Evolutionary conservation across 768 basidiomycete species (phyloP).

Genomic region (Phanerochaete sordida): DNA sequence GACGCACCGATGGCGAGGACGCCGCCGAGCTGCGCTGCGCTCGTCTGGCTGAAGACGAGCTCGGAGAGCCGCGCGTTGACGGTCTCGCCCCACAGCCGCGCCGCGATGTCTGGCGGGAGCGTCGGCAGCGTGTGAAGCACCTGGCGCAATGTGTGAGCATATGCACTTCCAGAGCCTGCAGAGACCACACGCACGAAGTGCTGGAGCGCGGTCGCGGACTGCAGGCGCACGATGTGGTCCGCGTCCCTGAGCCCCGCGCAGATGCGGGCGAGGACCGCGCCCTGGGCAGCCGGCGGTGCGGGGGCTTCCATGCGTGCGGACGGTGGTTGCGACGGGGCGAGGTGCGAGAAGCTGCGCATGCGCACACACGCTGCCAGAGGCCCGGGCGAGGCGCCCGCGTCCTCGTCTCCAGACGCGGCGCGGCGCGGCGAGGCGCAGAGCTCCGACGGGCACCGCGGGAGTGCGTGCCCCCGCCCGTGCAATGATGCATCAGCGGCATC

Average conservation of each 20-base stretch:
- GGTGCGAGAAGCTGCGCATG: too few relatives aligned
- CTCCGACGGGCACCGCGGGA: too few relatives aligned
- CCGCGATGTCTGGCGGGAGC: conserved; percentile 76
- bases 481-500: too few relatives aligned
- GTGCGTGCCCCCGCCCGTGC: too few relatives aligned
- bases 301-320: conserved; percentile 55
- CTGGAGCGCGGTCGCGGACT: conserved; percentile 68
- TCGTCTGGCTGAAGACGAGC: conserved; percentile 77
- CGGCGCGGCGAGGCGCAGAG: too few relatives aligned
- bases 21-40: conserved; percentile 80
- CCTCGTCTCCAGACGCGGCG: too few relatives aligned
- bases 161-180: neutral
- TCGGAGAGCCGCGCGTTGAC: conserved; percentile 83
- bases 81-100: conserved; percentile 82
- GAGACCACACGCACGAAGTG: conserved; percentile 55
- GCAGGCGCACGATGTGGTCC: conserved; percentile 57
- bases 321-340: conserved; percentile 41
- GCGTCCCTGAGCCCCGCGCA: conserved; percentile 65
- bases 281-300: conserved; percentile 46
- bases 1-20: conserved; percentile 79
- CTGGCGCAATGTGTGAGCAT: conserved; percentile 34
- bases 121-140: conserved; percentile 71
- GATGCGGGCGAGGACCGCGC: conserved; percentile 61
- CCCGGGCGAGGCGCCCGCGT: too few relatives aligned
- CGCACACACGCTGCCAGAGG: too few relatives aligned